These are phyloP conservation scores for Trichoderma arundinaceum DNA, from an alignment of 2,329 filamentous ascomycete species.

Conservation along the genomic window DNA sequence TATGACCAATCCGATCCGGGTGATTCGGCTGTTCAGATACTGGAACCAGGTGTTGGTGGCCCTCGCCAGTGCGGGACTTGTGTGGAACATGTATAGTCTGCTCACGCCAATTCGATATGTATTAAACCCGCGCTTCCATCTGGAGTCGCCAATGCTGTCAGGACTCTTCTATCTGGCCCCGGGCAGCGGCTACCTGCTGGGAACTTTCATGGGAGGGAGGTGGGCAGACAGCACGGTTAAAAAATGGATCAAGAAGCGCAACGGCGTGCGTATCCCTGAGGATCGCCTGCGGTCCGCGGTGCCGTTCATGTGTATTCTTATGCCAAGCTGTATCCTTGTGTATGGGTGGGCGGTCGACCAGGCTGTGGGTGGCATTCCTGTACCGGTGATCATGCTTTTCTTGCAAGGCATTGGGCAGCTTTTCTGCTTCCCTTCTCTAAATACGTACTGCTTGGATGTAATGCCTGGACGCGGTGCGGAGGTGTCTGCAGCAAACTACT, in stretches of 20 bases:
- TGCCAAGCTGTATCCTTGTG: constrained; percentile 68
- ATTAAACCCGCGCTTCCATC: constrained; percentile 73
- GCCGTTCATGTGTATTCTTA: constrained; percentile 60
- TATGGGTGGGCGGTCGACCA: constrained; percentile 62
- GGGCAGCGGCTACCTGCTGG: constrained; percentile 70
- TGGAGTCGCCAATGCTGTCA: constrained; percentile 68
- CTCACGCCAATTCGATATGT: constrained; percentile 73
- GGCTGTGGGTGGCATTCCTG: constrained; percentile 56
- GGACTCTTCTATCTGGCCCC: constrained; percentile 78
- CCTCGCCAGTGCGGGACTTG: constrained; percentile 65
- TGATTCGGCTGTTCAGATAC: constrained; percentile 68
- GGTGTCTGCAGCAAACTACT: constrained; percentile 81
- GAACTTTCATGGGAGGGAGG: constrained; percentile 73
- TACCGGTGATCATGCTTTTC: constrained; percentile 76
- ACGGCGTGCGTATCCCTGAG: constrained; percentile 67
- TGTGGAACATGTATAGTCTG: constrained; percentile 74
- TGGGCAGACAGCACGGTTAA: constrained; percentile 72
- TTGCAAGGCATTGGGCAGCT: constrained; percentile 75
- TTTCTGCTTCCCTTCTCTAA: constrained; percentile 76
- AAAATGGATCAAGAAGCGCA: constrained; percentile 64
- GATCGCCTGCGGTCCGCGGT: constrained; percentile 68
- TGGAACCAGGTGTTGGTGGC: constrained; percentile 68
- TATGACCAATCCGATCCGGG: constrained; percentile 70
- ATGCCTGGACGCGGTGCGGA: constrained; percentile 73
- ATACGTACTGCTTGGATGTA: constrained; percentile 83